These are phyloP conservation scores for Candida ponderosae DNA, from an alignment of 805 yeast species.

Conservation along the genomic window DNA sequence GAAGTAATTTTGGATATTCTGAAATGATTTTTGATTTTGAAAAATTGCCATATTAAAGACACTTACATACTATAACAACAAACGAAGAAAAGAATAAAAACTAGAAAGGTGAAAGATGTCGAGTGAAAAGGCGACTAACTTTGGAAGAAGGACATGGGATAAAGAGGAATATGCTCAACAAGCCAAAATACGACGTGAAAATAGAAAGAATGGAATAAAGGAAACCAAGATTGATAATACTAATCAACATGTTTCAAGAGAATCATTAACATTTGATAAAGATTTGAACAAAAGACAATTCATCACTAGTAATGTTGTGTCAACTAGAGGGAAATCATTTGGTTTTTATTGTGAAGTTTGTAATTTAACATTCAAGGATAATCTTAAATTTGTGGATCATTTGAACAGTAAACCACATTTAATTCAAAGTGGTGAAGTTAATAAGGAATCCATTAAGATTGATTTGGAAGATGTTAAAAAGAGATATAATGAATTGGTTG, in stretches of 20 bases:
- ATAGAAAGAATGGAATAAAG: conserved; percentile 10
- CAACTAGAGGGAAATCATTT: conserved; percentile 48
- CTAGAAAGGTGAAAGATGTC: too few species aligned
- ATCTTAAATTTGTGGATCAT: conserved; percentile 76
- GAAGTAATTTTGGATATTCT: too few species aligned
- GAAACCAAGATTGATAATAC: conserved; percentile 8
- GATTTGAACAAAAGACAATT: conserved; percentile 27
- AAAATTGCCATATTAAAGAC: background rate
- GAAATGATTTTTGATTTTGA: too few species aligned
- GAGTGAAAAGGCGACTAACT: conserved; percentile 6
- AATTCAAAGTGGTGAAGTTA: conserved; percentile 30
- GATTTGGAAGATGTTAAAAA: conserved; percentile 40
- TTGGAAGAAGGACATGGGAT: conserved; percentile 71
- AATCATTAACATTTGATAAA: conserved; percentile 14
- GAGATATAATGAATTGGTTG: conserved; percentile 27
- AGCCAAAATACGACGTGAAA: conserved; percentile 26
- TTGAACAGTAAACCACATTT: conserved; percentile 68
- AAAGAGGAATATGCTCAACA: conserved; percentile 51
- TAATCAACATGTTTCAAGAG: conserved; percentile 10
- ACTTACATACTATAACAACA: background rate
- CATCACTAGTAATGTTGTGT: conserved; percentile 21
- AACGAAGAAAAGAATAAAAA: background rate
- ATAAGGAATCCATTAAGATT: conserved; percentile 31
- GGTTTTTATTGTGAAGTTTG: conserved; percentile 86
- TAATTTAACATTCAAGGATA: conserved; percentile 74